phyloP scores from a whole-genome alignment of 1,284 basidiomycete genomes.

The Caloboletus inedulis region DNA sequence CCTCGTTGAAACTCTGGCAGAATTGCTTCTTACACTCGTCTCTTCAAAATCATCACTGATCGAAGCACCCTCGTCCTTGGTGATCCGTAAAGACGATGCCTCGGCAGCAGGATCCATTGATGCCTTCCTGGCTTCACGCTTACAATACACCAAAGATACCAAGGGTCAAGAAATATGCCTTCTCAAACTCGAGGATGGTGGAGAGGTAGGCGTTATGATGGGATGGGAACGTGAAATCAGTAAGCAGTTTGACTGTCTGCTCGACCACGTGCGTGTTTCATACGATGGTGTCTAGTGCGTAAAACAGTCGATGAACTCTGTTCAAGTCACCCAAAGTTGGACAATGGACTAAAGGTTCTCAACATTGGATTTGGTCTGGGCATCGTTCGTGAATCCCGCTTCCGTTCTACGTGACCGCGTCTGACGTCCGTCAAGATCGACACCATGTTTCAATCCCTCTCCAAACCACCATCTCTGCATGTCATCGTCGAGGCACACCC shows the following conservation, averaged over 20 bases:
- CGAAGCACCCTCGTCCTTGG: constrained; percentile 43
- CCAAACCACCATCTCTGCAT: constrained; percentile 66
- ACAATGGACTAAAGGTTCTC: constrained; percentile 63
- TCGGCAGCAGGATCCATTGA: constrained; percentile 75
- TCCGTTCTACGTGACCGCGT: constrained; percentile 3
- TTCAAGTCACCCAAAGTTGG: constrained; percentile 45
- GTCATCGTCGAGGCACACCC: constrained; percentile 96
- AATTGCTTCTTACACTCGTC: constrained; percentile 64
- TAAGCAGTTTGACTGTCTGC: constrained; percentile 32
- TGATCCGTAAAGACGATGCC: constrained; percentile 55
- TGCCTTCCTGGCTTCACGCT: constrained; percentile 68
- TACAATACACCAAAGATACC: constrained; percentile 71
- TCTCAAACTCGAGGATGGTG: constrained; percentile 65
- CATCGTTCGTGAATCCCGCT: constrained; percentile 56
- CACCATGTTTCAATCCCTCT: constrained; percentile 69
- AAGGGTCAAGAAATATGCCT: constrained; percentile 81
- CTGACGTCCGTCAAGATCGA: constrained; percentile 62
- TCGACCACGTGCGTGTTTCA: constrained; percentile 7
- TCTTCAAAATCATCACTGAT: constrained; percentile 41
- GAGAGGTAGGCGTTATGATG: constrained; percentile 92
- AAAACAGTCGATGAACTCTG: constrained; percentile 67
- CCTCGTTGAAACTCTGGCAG: constrained; percentile 36
- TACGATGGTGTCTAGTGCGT: constrained; percentile 49
- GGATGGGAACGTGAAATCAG: constrained; percentile 88
- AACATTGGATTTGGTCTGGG: constrained; percentile 96